Evolutionary conservation across 257 asterid species (phyloP).

Genomic region (Solanum habrochaites): DNA sequence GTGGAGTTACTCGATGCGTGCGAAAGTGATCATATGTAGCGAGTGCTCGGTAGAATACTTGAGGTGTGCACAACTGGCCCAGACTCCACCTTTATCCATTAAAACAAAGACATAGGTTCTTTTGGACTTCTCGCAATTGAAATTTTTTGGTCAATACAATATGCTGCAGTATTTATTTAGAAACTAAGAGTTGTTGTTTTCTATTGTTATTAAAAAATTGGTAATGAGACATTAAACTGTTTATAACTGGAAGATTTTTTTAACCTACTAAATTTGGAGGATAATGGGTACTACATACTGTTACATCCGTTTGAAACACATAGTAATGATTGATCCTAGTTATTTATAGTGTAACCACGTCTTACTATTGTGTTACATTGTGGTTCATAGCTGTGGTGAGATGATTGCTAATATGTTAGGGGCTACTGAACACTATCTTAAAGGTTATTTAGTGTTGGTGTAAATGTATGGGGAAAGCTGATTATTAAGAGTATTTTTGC

Average conservation of each 20-base stretch:
- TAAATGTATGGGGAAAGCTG: background rate
- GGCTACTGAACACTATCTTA: background rate
- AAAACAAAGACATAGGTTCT: background rate
- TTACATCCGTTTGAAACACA: background rate
- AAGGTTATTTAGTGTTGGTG: background rate
- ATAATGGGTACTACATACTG: background rate
- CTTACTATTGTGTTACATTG: background rate
- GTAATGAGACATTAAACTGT: background rate
- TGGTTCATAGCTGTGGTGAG: background rate
- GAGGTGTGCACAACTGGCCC: background rate
- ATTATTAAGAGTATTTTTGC: background rate
- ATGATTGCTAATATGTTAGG: background rate
- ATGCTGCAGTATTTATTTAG: background rate
- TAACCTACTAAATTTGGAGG: background rate
- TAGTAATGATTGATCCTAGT: background rate
- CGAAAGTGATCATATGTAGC: background rate
- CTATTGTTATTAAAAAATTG: background rate
- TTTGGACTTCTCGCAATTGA: background rate
- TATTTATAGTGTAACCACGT: background rate
- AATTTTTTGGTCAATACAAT: background rate
- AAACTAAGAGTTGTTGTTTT: background rate
- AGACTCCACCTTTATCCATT: background rate
- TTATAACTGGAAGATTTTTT: background rate
- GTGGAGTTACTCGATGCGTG: background rate
- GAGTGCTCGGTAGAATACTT: background rate